These are phyloP conservation scores for Pythium scleroteichum DNA, from an alignment of 352 stramenopile genomes.

Conservation along the genomic window DNA sequence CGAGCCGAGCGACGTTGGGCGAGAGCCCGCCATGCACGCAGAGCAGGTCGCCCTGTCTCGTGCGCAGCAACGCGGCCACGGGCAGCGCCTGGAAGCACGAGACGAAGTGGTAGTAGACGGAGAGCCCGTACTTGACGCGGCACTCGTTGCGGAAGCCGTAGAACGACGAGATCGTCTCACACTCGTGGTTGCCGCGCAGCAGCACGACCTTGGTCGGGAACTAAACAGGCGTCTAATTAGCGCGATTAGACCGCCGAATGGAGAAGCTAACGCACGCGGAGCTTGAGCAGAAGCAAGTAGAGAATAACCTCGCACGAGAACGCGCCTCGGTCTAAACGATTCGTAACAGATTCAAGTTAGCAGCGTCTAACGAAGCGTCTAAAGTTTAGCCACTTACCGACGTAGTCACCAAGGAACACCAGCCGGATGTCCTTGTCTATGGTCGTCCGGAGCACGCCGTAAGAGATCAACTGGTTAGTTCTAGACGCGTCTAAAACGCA, in stretches of 20 bases:
- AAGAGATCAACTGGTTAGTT: not conserved
- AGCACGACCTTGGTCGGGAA: conserved; percentile 64
- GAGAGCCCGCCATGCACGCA: conserved; percentile 78
- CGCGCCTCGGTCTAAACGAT: conserved; percentile 52
- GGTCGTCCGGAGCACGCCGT: not conserved
- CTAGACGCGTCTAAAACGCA: conserved; percentile 15
- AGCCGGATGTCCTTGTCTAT: conserved; percentile 52
- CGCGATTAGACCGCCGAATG: not conserved
- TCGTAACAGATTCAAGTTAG: conserved; percentile 8
- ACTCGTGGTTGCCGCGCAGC: conserved; percentile 83
- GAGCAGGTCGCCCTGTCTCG: conserved; percentile 49
- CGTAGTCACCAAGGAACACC: conserved; percentile 80
- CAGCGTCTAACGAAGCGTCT: too few species aligned
- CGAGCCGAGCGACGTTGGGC: conserved; percentile 45
- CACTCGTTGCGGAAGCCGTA: conserved; percentile 86
- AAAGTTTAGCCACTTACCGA: conserved; percentile 55
- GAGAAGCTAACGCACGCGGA: conserved; percentile 1
- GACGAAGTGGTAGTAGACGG: conserved; percentile 80
- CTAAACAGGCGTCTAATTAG: conserved; percentile 14
- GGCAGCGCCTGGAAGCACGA: conserved; percentile 78
- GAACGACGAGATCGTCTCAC: conserved; percentile 84
- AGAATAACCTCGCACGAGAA: conserved; percentile 87
- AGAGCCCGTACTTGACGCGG: conserved; percentile 78
- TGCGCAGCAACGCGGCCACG: conserved; percentile 55
- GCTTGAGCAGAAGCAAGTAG: conserved; percentile 72